Evolutionary conservation across 441 rosid species (phyloP).

Genomic region (Pelargonium myrrhifolium): DNA sequence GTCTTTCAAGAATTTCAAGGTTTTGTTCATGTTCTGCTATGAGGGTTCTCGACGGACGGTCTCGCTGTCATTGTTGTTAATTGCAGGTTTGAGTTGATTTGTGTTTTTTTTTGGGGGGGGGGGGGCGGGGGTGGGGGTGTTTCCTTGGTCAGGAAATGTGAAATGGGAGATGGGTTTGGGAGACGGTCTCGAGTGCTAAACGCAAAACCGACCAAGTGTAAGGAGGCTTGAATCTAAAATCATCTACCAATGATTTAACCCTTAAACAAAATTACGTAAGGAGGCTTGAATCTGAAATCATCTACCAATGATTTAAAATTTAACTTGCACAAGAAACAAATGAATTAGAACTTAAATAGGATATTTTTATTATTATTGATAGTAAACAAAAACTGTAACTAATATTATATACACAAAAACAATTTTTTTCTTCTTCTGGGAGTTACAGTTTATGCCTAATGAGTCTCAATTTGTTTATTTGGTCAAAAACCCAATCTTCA

Average conservation of each 20-base stretch:
- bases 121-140: too few species aligned
- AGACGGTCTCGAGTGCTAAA: too few species aligned
- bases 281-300: too few species aligned
- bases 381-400: too few species aligned
- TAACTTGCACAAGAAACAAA: constrained; percentile 28
- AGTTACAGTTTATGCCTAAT: too few species aligned
- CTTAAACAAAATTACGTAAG: too few species aligned
- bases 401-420: background rate
- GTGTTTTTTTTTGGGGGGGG: background rate
- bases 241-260: too few species aligned
- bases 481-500: constrained; percentile 33
- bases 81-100: constrained; percentile 48
- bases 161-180: background rate
- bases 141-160: background rate
- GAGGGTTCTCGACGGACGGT: constrained; percentile 88
- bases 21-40: constrained; percentile 77
- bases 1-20: constrained; percentile 58
- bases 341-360: background rate
- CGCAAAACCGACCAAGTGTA: too few species aligned
- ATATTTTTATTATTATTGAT: too few species aligned
- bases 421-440: too few species aligned
- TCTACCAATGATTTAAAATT: background rate
- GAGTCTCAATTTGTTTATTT: background rate
- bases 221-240: too few species aligned
- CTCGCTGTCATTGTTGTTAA: constrained; percentile 77